Evolutionary conservation across 768 basidiomycete species (phyloP), one percentile per base, ranked within the genome.

Genomic region (Mycena metata): DNA sequence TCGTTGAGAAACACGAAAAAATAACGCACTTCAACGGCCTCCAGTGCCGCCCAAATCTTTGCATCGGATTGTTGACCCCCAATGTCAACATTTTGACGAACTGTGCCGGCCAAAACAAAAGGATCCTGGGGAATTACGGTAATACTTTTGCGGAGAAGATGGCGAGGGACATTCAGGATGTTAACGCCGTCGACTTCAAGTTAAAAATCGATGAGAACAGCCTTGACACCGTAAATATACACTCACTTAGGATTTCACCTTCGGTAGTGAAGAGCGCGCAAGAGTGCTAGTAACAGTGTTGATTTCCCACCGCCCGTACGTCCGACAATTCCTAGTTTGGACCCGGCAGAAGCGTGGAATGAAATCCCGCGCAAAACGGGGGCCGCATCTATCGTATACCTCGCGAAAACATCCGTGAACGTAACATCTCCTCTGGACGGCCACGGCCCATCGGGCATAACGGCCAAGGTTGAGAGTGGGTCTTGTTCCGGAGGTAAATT

Each of bases 261-360:
- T 89, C 89, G 46, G 89, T 79, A n/a, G 33, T 72, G 69, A 73
- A 90, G 88, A 6, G 74, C 79, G 5, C 88, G 88, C 1, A 80
- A 76, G 3, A 71, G 42, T 75, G 88, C 73, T 75, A 60, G 87
- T 82, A 73, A 87, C 79, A 39, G 85, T 0, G 55, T 72, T 2
- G 85, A 84, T 3, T 70, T 70, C 26, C 69, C 69, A 5, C 55
- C 24, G 2, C 64, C 69, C 5, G 43, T 49, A 21, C 59, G 64
- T 30, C 69, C 68, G 16, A 60, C 60, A 5, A 69, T 60, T 15
- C 56, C 68, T 5, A 69, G 19, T 47, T 58, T 64, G 26, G 21
- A 60, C 23, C 68, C 63, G 5, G 63, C 50, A 33, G n/a, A 30
- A 10, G 51, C 68, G 24, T 60, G 49, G 24, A 69, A 69, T 47